Base-by-base conservation (phyloP, 371 early-diverging fungal species). In the Zancudomyces culisetae region DNA sequence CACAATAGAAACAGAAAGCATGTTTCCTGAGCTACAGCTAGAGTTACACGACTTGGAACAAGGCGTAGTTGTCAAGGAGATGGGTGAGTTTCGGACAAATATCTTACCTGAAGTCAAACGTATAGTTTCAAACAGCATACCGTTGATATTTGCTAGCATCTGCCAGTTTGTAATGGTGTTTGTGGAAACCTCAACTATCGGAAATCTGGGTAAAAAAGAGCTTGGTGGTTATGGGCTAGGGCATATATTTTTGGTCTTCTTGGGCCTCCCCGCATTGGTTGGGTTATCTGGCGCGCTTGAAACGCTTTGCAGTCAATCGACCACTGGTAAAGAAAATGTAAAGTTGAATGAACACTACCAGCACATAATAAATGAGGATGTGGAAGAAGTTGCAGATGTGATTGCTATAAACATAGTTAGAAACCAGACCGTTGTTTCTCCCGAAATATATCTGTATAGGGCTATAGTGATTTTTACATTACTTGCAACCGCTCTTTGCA, bases 241-340 rank as follows among this genome's bases (percentile, higher is more conserved):
- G 1, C 66, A 65, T 46, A 68, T 65, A 52, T 52, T 65, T 6
- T 54, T 65, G 12, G 55, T 68, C 15, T 48, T 65, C 52, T 53
- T 63, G 0, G 68, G 69, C 2, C 55, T 60, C 27, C 66, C 69
- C 15, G 51, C 62, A 22, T 56, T 68, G 58, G 55, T 64, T 28
- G 69, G 69, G 26, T 47, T 68, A 3, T 55, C 60, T n/a, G 62
- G 62, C 0, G 69, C 68, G 0, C 57, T 68, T 1, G 69, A 68
- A 35, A 68, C 68, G 42, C 55, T 68, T 1, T 67, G 69, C 26
- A 68, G 69, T 46, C 69, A 68, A 46, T 63, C 70, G 39, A 58
- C 50, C 12, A 68, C 69, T 1, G 66, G 62, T 2, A 53, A 55
- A 0, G 46, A 21, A 1, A 51, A 47, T 49, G 19, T 19, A 24